These are phyloP conservation scores for Claviceps purpurea DNA, from an alignment of 2,329 filamentous ascomycete genomes.

Conservation along the genomic window DNA sequence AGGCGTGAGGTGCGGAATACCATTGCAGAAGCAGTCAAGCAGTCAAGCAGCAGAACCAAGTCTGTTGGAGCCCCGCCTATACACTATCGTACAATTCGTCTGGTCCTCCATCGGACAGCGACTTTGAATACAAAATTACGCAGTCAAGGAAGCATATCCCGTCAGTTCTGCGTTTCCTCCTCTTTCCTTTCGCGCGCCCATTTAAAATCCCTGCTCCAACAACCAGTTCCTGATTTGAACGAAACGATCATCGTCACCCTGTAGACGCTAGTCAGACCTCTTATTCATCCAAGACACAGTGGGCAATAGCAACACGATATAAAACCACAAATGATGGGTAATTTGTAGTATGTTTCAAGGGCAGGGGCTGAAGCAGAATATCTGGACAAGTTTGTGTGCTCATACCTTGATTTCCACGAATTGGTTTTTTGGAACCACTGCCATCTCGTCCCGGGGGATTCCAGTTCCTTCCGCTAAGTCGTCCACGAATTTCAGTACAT, in stretches of 20 bases:
- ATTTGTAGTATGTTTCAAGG: no score
- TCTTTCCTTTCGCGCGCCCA: neutral
- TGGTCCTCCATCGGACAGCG: neutral
- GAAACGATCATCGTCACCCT: constrained; percentile 14
- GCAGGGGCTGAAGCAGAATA: no score
- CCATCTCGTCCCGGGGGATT: constrained; percentile 40
- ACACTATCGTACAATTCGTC: constrained; percentile 7
- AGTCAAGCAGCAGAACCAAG: no score
- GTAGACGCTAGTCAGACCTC: constrained; percentile 1
- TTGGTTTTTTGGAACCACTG: constrained; percentile 46
- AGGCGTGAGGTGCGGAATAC: no score
- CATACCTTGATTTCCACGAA: constrained; percentile 65
- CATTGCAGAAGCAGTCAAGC: no score
- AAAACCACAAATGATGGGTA: no score
- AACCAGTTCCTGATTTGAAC: constrained; percentile 13
- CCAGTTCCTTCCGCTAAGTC: constrained; percentile 49
- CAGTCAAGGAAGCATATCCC: no score
- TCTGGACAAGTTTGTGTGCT: neutral
- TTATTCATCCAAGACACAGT: neutral
- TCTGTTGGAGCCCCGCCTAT: neutral
- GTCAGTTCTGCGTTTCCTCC: neutral
- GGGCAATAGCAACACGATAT: no score
- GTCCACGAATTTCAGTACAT: constrained; percentile 46
- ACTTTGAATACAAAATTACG: no score
- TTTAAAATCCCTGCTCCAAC: constrained; percentile 22